These are phyloP conservation scores for Candolleomyces efflorescens DNA, from an alignment of 768 basidiomycete species.

Conservation along the genomic window DNA sequence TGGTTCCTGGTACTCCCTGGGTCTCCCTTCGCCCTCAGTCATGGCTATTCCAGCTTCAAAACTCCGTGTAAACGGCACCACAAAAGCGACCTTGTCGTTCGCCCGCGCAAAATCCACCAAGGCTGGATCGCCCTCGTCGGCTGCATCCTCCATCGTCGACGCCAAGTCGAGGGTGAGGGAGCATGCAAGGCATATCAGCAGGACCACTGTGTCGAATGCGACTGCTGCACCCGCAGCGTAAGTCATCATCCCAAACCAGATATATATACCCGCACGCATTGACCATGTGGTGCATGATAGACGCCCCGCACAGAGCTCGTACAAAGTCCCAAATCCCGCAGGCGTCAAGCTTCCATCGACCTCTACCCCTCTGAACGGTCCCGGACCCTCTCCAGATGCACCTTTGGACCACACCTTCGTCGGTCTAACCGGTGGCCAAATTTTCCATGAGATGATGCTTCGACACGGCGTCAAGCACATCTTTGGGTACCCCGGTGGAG, in stretches of 20 bases:
- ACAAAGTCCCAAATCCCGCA: conserved; percentile 27
- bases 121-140: conserved; percentile 24
- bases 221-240: conserved; percentile 61
- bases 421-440: conserved; percentile 92
- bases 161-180: conserved; percentile 80
- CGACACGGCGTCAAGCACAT: conserved; percentile 94
- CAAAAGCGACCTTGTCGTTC: conserved; percentile 27
- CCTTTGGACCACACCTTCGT: conserved; percentile 82
- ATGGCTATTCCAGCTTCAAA: conserved; percentile 6
- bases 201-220: conserved; percentile 57
- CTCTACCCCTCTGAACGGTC: conserved; percentile 24
- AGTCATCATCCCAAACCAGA: conserved; percentile 22
- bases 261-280: not conserved
- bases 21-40: not conserved
- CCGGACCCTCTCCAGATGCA: conserved; percentile 38
- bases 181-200: conserved; percentile 72
- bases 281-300: conserved; percentile 46
- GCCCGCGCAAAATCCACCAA: conserved; percentile 49
- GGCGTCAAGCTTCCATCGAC: conserved; percentile 28
- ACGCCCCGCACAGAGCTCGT: conserved; percentile 53
- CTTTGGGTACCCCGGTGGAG: conserved; percentile 97
- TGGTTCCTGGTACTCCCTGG: not conserved
- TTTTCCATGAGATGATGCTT: conserved; percentile 99
- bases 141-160: conserved; percentile 54
- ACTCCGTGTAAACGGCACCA: conserved; percentile 8